These are phyloP conservation scores for Podosphaera fusca DNA, from an alignment of 2,329 filamentous ascomycete species.

Conservation along the genomic window DNA sequence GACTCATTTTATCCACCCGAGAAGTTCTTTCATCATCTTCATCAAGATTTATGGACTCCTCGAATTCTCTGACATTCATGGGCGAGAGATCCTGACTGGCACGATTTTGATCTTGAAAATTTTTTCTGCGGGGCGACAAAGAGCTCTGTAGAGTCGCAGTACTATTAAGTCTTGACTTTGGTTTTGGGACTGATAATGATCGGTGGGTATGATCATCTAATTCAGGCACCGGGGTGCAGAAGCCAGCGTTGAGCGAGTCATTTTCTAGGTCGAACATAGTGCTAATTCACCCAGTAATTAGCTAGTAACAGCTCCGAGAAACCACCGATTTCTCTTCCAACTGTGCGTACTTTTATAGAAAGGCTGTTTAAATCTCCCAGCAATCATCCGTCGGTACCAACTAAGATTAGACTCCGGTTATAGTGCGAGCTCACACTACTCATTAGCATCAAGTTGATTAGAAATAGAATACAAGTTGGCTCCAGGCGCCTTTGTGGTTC, in stretches of 20 bases:
- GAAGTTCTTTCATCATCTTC: constrained; percentile 27
- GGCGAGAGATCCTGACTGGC: constrained; percentile 18
- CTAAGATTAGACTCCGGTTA: too few species aligned
- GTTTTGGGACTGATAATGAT: constrained; percentile 32
- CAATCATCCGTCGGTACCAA: too few species aligned
- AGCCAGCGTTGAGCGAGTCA: constrained; percentile 33
- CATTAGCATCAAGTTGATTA: background rate
- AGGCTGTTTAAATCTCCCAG: background rate
- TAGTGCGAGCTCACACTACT: too few species aligned
- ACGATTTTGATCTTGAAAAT: constrained; percentile 19
- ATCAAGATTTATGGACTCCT: constrained; percentile 62
- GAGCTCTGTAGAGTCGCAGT: constrained; percentile 46
- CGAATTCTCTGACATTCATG: constrained; percentile 56
- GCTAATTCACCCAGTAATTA: constrained; percentile 17
- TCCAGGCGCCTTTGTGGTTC: constrained; percentile 10
- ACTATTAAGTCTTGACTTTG: constrained; percentile 35
- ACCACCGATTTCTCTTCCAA: too few species aligned
- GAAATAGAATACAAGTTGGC: background rate
- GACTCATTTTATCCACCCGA: constrained; percentile 18
- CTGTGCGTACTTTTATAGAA: background rate
- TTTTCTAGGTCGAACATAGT: constrained; percentile 48
- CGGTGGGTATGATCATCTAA: constrained; percentile 73
- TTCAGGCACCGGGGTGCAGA: constrained; percentile 52
- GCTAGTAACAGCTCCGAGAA: too few species aligned
- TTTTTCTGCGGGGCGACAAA: background rate